Evolutionary conservation across 495 filamentous ascomycete genomes (phyloP).

Genomic region (Aspergillus cavernicola): DNA sequence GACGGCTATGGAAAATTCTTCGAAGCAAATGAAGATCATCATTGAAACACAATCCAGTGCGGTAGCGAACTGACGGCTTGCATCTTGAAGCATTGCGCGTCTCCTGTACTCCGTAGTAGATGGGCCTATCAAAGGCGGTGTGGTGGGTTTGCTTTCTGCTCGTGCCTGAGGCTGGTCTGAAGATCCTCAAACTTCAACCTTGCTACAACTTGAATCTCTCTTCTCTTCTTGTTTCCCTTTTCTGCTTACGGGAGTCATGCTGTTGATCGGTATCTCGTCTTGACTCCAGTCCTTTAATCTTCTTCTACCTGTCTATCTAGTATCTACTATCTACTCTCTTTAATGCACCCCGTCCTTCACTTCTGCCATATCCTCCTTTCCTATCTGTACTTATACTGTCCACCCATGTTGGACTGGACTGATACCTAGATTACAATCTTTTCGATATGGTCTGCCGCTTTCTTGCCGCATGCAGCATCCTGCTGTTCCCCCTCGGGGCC

Average conservation of each 20-base stretch:
- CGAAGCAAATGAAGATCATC: background rate
- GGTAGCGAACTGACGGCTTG: background rate
- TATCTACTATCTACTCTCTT: background rate
- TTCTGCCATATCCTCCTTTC: too few species aligned
- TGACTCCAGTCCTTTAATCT: background rate
- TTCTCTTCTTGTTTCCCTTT: background rate
- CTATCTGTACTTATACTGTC: too few species aligned
- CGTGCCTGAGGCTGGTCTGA: background rate
- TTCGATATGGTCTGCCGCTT: constrained; percentile 10
- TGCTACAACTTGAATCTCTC: background rate
- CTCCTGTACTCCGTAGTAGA: background rate
- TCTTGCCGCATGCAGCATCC: constrained; percentile 21
- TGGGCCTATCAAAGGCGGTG: background rate
- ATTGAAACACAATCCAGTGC: background rate
- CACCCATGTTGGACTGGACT: too few species aligned
- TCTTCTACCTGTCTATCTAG: background rate
- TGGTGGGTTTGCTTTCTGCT: background rate
- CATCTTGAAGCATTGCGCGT: background rate
- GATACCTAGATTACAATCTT: too few species aligned
- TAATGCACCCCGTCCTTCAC: background rate
- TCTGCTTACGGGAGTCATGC: background rate
- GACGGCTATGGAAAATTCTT: too few species aligned
- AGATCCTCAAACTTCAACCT: background rate
- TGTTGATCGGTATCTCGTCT: constrained; percentile 3
- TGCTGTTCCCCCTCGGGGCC: constrained; percentile 26